These are phyloP conservation scores for Ascodesmis nigricans DNA, from an alignment of 495 filamentous ascomycete genomes.

Conservation along the genomic window DNA sequence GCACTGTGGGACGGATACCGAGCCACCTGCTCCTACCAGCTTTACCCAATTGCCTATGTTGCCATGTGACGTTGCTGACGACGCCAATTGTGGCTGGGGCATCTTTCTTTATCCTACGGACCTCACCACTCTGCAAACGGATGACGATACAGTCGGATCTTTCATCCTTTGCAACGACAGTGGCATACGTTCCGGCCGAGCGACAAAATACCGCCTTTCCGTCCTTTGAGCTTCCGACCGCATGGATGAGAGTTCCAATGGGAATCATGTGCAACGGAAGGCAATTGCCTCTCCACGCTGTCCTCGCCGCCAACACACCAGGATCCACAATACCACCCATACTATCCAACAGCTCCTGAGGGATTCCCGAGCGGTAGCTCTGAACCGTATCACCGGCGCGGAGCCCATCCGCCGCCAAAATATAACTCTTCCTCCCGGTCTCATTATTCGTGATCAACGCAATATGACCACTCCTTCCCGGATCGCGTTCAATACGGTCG, in stretches of 20 bases:
- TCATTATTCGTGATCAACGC: slow-evolving; percentile 55
- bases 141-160: slow-evolving; percentile 52
- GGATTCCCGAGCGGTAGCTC: slow-evolving; percentile 75
- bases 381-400: slow-evolving; percentile 75
- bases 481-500: slow-evolving; percentile 89
- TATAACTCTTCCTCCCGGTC: slow-evolving; percentile 55
- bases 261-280: slow-evolving; percentile 86
- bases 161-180: slow-evolving; percentile 66
- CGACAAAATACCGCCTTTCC: slow-evolving; percentile 75
- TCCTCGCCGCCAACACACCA: slow-evolving; percentile 83
- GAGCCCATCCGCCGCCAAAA: slow-evolving; percentile 81
- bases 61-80: slow-evolving; percentile 76
- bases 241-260: slow-evolving; percentile 72
- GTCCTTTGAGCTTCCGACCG: slow-evolving; percentile 51
- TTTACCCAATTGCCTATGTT: slow-evolving; percentile 79
- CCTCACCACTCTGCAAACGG: slow-evolving; percentile 74
- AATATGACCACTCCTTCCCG: slow-evolving; percentile 80
- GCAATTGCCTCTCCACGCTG: slow-evolving; percentile 86
- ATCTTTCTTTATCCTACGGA: slow-evolving; percentile 66
- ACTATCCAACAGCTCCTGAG: slow-evolving; percentile 54
- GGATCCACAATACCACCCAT: slow-evolving; percentile 86
- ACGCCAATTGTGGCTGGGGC: slow-evolving; percentile 86
- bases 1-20: slow-evolving; percentile 78
- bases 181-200: slow-evolving; percentile 76
- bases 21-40: slow-evolving; percentile 81